Conservation (phyloP, 495 filamentous ascomycete genomes). For the Acidomyces sp. region DNA sequence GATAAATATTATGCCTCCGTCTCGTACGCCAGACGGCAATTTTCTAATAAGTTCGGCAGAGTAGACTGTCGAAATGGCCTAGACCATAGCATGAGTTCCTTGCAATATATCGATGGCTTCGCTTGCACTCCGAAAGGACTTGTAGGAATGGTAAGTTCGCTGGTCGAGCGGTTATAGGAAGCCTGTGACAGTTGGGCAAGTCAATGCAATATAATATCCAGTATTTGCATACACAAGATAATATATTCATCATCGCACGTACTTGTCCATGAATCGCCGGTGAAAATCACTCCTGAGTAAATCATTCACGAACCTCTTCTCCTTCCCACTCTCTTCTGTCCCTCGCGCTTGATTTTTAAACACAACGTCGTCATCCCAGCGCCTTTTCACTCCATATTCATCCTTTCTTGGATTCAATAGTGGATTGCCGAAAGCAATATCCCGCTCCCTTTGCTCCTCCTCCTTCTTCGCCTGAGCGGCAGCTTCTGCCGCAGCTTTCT, state of each 20-base stretch:
- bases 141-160: too few relatives aligned
- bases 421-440: constrained; percentile 88
- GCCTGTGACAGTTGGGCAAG: too few relatives aligned
- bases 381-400: constrained; percentile 62
- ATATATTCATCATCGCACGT: constrained; percentile 20
- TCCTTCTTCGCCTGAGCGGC: constrained; percentile 60
- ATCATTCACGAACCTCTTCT: constrained; percentile 96
- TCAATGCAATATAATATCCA: not conserved
- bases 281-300: constrained; percentile 92
- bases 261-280: constrained; percentile 76
- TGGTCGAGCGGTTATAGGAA: too few relatives aligned
- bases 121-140: too few relatives aligned
- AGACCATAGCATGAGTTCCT: not conserved
- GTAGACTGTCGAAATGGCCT: not conserved
- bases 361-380: constrained; percentile 99
- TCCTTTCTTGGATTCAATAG: constrained; percentile 54
- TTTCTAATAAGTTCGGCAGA: too few relatives aligned
- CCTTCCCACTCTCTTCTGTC: constrained; percentile 77
- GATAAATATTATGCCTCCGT: too few relatives aligned
- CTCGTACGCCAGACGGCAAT: too few relatives aligned
- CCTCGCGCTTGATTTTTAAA: constrained; percentile 98
- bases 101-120: too few relatives aligned
- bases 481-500: constrained; percentile 68
- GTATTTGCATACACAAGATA: not conserved
- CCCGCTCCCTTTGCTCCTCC: constrained; percentile 66